Conservation (phyloP, 495 filamentous ascomycete genomes). For the Tricharina praecox region DNA sequence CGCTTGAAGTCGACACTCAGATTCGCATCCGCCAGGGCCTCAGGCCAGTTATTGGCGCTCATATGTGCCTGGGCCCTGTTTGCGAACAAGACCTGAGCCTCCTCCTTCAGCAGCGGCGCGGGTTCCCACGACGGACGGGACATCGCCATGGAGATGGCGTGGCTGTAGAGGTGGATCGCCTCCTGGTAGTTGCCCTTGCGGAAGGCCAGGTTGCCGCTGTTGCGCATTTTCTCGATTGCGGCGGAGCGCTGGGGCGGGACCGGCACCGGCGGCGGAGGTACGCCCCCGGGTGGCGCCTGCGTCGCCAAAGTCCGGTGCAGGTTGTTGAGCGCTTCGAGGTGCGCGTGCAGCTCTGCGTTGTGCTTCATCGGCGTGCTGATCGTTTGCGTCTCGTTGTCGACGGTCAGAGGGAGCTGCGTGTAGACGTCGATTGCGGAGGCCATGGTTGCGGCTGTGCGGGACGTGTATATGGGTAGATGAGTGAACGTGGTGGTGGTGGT, state of each 20-base stretch:
- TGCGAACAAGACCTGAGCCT: constrained; percentile 57
- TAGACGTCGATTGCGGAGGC: constrained; percentile 51
- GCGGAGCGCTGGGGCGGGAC: constrained; percentile 72
- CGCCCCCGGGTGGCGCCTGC: constrained; percentile 36
- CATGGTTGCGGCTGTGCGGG: constrained; percentile 30
- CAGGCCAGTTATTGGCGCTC: constrained; percentile 58
- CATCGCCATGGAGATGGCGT: constrained; percentile 75
- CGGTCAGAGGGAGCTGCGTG: constrained; percentile 59
- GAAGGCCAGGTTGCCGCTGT: constrained; percentile 64
- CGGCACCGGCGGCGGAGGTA: constrained; percentile 63
- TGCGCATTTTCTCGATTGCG: constrained; percentile 77
- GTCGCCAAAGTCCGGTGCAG: constrained; percentile 49
- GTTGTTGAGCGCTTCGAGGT: constrained; percentile 47
- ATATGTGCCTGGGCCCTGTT: constrained; percentile 88
- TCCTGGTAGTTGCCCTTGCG: constrained; percentile 56
- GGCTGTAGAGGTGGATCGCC: constrained; percentile 62
- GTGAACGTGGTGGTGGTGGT: not conserved
- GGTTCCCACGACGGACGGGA: constrained; percentile 78
- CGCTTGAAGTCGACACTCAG: constrained; percentile 76
- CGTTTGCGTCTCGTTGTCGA: constrained; percentile 64
- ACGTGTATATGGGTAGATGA: no score
- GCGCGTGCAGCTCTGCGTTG: constrained; percentile 33
- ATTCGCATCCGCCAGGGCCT: constrained; percentile 70
- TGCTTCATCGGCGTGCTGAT: constrained; percentile 29
- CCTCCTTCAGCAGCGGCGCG: constrained; percentile 59